Evolutionary conservation across 345 rosid species (phyloP), one percentile per base, ranked within the genome.

Genomic region (Acer saccharum): DNA sequence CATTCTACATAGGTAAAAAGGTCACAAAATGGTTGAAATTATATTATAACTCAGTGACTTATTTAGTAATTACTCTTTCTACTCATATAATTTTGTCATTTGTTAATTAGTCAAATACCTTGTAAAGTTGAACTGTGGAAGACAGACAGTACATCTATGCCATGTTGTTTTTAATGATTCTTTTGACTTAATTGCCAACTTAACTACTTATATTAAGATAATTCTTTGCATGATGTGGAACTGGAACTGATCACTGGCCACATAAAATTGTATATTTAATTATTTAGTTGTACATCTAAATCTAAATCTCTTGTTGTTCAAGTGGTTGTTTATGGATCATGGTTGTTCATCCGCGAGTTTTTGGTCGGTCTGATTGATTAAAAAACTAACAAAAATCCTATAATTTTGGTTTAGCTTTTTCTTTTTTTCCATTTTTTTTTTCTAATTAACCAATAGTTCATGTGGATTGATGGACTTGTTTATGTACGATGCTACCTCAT

Each of bases 341-440:
- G 70, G 88, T 83, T 89, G 91, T 83, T 89, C 81, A 88, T 81
- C 90, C 41, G 81, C 77, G 80, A 78, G 78, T 39, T 46, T 65
- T 62, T 43, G 73, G 79, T 86, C 52, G 77, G 86, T 58, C 77
- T 68, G 78, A 61, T 66, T 29, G 8, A 73, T 18, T 18, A 25
- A 18, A 57, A 35, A 16, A 54, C 18, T 4, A 46, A 9, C 27
- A 35, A 54, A 54, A 54, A 16, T 54, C 58, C 58, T 17, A 16
- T 10, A 52, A 14, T 52, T 16, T 52, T 52, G 57, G n/a, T 52
- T 52, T 2, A 50, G 14, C 55, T 12, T 50, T 50, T 14, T 68
- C 60, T 72, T 17, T 4, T 35, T 5, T 10, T 68, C 50, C 68
- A 12, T 4, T 4, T 5, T 72, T 17, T 4, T 35, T 35, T 35